Evolutionary conservation across 257 asterid genomes (phyloP).

Genomic region (Henckelia pumila): DNA sequence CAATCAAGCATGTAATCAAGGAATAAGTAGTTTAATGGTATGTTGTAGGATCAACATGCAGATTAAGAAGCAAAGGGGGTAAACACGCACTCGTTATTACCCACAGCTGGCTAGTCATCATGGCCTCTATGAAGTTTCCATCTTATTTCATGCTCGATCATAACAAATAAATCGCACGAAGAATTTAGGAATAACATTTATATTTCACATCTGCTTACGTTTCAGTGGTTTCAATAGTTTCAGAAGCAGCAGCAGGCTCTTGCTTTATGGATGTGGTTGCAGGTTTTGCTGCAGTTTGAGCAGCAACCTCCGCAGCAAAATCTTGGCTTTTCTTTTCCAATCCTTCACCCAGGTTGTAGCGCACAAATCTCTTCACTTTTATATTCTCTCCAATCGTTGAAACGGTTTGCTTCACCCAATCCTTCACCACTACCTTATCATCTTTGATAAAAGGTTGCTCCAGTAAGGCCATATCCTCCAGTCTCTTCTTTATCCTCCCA

Average conservation of each 20-base stretch:
- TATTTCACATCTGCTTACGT: conserved; percentile 46
- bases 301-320: conserved; percentile 98
- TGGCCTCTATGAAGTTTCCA: neutral
- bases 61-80: too few relatives aligned
- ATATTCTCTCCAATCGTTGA: conserved; percentile 93
- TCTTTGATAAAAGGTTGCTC: conserved; percentile 94
- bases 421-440: conserved; percentile 82
- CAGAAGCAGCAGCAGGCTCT: conserved; percentile 44
- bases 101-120: neutral
- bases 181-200: neutral
- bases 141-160: neutral
- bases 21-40: neutral
- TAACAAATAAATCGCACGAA: conserved; percentile 3
- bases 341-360: conserved; percentile 96
- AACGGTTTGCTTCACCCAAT: conserved; percentile 91
- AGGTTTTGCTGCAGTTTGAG: conserved; percentile 80
- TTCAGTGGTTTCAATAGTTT: conserved; percentile 49
- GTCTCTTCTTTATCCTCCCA: conserved; percentile 85
- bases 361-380: conserved; percentile 71
- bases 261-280: conserved; percentile 44
- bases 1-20: neutral
- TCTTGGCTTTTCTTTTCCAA: conserved; percentile 89
- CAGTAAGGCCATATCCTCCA: conserved; percentile 74
- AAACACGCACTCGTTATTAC: too few relatives aligned
- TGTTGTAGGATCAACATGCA: neutral